These are phyloP conservation scores for Pseudonitzschia multiseries DNA, from an alignment of 108 stramenopile genomes.

Conservation along the genomic window DNA sequence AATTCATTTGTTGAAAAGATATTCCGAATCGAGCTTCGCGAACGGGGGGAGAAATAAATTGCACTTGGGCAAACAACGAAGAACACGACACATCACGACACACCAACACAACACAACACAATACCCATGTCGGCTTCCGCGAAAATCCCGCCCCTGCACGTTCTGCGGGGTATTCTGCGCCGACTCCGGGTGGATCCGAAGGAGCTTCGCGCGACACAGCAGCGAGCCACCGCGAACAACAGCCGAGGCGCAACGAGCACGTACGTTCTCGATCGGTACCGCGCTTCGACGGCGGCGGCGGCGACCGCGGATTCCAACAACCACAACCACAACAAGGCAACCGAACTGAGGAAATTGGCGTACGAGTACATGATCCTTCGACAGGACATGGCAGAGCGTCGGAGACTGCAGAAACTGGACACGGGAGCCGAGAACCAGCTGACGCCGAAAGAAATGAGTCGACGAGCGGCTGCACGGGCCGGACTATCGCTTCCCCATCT, in stretches of 20 bases:
- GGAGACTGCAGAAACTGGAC: slow-evolving; percentile 66
- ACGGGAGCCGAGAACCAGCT: slow-evolving; percentile 73
- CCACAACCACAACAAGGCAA: neutral
- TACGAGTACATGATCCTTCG: slow-evolving; percentile 56
- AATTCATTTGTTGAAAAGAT: no score
- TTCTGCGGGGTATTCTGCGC: slow-evolving; percentile 64
- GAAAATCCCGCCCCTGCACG: slow-evolving; percentile 57
- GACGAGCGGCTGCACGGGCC: slow-evolving; percentile 73
- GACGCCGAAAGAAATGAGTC: slow-evolving; percentile 72
- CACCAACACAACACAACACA: no score
- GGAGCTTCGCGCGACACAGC: neutral
- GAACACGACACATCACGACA: no score
- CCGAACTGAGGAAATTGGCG: slow-evolving; percentile 37
- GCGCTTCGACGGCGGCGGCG: neutral
- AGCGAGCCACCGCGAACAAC: slow-evolving; percentile 2
- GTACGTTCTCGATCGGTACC: slow-evolving; percentile 6
- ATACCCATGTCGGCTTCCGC: neutral
- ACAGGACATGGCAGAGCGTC: slow-evolving; percentile 61
- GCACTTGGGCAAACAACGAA: no score
- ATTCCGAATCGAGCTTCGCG: no score
- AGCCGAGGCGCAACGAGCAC: slow-evolving; percentile 24
- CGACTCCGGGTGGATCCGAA: neutral
- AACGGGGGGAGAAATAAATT: no score
- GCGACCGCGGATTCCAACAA: slow-evolving; percentile 4
- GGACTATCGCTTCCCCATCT: slow-evolving; percentile 69